Evolutionary conservation across 306 rosid species (phyloP), one percentile per base, ranked within the genome.

Genomic region (Castanea crenata): DNA sequence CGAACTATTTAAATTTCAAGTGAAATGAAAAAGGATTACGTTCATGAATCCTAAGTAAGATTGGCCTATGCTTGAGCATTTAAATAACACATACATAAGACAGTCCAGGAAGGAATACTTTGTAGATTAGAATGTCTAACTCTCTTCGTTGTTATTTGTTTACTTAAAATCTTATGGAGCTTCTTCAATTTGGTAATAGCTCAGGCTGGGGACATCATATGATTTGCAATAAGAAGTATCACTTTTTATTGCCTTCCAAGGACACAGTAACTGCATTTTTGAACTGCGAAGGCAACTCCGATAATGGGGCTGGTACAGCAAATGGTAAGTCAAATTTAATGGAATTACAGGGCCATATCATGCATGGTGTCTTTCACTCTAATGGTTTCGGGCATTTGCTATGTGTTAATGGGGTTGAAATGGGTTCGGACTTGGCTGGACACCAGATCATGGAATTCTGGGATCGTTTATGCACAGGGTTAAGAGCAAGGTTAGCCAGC

Each of bases 371-470:
- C 57, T 85, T 94, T 84, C 98, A 93, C 83, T 90, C 96, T 62
- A 94, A 94, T 75, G 97, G 98, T 19, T 89, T 89, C 71, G 94
- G 98, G 4, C 97, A 94, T 88, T 92, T 94, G 92, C 86, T 91
- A 6, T 86, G 88, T 68, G 82, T 88, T 62, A 92, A 92, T 85
- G 97, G 98, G 4, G 73, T 89, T 15, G 98, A 91, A 91, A 89
- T 72, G 31, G 93, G 97, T 19, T 92, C 93, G 0, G 83, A 82
- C 83, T 86, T 91, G 81, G 73, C 91, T 70, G 97, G 98, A 0
- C 79, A 79, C 18, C 88, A 83, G n/a, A 82, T 90, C 68, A 78
- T 91, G 86, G 92, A 90, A 9, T 86, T 94, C 75, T 94, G 97
- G 97, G 93, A 94, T 27, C 92, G 97, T 57, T 83, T 94, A 58